Base-by-base conservation (phyloP, 2,329 filamentous ascomycete genomes). In the Phoma sp. region DNA sequence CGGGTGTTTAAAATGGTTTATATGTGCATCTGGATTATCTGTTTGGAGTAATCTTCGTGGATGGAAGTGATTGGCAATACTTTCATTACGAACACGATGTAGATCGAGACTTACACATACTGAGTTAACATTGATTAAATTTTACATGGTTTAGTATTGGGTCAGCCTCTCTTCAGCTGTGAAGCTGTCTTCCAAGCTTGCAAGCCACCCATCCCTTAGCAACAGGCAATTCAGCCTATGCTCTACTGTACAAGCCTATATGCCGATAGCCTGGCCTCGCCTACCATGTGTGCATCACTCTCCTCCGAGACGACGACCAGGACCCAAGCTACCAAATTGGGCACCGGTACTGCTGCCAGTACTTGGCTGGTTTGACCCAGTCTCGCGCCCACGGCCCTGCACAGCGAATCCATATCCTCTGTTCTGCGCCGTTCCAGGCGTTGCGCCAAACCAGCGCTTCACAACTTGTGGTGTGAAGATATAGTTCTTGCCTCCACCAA, bases 401-500 rank as follows among this genome's bases (percentile, higher is more conserved):
- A 85, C 78, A 3, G 86, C 84, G 1, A 87, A 88, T 4, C 91
- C 90, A 65, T 86, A 90, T 0, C 77, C 73, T 48, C 85, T 84
- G 40, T 81, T 73, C 73, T 61, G 68, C 39, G 42, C 70, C 17
- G 76, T 73, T 45, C 78, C 78, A 18, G 78, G 78, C 21, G 65
- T 71, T 47, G 76, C 82, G 53, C 80, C 78, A 53, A 93, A 89
- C 62, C 90, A 83, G 48, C 83, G 82, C 54, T 85, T 86, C 53
- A 98, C 76, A 62, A 92, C 87, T 5, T 74, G 73, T 2, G 95
- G 95, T 0, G 92, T 95, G 12, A 82, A 80, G 29, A 97, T 81
- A 42, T 88, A 82, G 69, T 93, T 96, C 45, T 80, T 81, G 0
- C 95, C 95, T 50, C 91, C 90, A 26, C 92, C 93, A 70, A 95